These are phyloP conservation scores for Isabelozyma heimii DNA, from an alignment of 805 yeast species.

Conservation along the genomic window DNA sequence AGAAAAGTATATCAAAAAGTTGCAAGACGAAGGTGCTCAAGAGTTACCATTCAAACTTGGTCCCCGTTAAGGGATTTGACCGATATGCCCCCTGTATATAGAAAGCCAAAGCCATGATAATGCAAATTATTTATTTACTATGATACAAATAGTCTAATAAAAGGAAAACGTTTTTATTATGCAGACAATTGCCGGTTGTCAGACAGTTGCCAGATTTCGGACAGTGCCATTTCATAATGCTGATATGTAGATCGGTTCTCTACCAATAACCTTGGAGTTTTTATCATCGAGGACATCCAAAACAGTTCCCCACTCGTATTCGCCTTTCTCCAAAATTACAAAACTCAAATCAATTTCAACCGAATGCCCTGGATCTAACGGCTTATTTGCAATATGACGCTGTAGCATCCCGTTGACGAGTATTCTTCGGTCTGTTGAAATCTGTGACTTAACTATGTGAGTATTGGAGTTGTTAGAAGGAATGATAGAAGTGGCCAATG, in stretches of 20 bases:
- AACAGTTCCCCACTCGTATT: conserved; percentile 70
- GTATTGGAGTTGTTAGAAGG: conserved; percentile 3
- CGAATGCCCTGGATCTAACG: conserved; percentile 42
- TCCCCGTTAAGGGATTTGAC: conserved; percentile 1
- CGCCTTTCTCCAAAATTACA: conserved; percentile 71
- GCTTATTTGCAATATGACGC: conserved; percentile 38
- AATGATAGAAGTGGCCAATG: conserved; percentile 7
- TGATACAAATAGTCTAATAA: not conserved
- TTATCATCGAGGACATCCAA: conserved; percentile 24
- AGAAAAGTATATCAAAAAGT: conserved; percentile 63
- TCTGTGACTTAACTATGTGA: conserved; percentile 23
- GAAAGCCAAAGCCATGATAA: not conserved
- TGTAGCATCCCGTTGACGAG: conserved; percentile 75
- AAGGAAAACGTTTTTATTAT: conserved; percentile 7
- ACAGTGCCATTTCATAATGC: conserved; percentile 13
- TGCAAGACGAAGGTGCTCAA: conserved; percentile 66
- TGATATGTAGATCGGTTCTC: conserved; percentile 31
- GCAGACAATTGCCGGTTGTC: conserved; percentile 8
- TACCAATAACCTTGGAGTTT: conserved; percentile 15
- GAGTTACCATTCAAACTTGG: conserved; percentile 31
- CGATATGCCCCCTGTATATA: not conserved
- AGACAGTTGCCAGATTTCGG: no score
- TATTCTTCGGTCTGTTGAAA: conserved; percentile 50
- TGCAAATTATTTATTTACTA: not conserved
- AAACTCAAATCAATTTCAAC: conserved; percentile 50